Evolutionary conservation across 2,329 filamentous ascomycete species (phyloP).

Genomic region (Diaporthe amygdali): DNA sequence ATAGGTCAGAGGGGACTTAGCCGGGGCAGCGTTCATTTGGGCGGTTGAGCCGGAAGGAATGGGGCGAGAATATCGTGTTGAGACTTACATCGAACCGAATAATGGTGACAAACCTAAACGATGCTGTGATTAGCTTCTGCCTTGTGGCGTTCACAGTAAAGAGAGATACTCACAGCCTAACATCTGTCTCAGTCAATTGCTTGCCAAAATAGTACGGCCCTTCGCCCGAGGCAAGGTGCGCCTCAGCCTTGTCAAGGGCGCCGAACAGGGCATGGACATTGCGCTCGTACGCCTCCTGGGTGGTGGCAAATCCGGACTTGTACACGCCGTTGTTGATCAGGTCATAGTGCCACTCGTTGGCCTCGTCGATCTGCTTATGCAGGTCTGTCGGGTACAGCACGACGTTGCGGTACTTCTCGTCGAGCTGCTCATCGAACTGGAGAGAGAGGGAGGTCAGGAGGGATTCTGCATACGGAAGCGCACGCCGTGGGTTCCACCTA

Average conservation of each 20-base stretch:
- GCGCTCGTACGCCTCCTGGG: conserved; percentile 80
- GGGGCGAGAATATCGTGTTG: not conserved
- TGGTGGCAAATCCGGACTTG: conserved; percentile 83
- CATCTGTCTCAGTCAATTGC: conserved; percentile 79
- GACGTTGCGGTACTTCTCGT: conserved; percentile 62
- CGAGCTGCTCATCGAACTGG: conserved; percentile 74
- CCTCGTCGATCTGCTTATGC: conserved; percentile 72
- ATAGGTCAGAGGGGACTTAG: not conserved
- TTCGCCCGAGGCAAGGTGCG: conserved; percentile 58
- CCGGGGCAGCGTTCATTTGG: not conserved
- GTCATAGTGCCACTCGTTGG: conserved; percentile 83
- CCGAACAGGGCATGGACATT: conserved; percentile 75
- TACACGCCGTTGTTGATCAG: conserved; percentile 75
- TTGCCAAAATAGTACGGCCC: conserved; percentile 79
- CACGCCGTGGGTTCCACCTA: conserved; percentile 36
- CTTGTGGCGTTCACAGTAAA: too few species aligned
- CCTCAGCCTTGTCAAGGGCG: conserved; percentile 77
- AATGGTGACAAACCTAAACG: conserved; percentile 66
- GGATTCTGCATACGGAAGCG: not conserved
- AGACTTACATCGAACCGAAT: conserved; percentile 68
- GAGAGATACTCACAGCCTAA: conserved; percentile 62
- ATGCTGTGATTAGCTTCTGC: conserved; percentile 3
- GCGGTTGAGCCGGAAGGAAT: not conserved
- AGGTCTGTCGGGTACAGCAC: conserved; percentile 72
- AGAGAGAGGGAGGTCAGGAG: not conserved